phyloP scores from a whole-genome alignment of 768 basidiomycete species.

The Paxillus involutus region DNA sequence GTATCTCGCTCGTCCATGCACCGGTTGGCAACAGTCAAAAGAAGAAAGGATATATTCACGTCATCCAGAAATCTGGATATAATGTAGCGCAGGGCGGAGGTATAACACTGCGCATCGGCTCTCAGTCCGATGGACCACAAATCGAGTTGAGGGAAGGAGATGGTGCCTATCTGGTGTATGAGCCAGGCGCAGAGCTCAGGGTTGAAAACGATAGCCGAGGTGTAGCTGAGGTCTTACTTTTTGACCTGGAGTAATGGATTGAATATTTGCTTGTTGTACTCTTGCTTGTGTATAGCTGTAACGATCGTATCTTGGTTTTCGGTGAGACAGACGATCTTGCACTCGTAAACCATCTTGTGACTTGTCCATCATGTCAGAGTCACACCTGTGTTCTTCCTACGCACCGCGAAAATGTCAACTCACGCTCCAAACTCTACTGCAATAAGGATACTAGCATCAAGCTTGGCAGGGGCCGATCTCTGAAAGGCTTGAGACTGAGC shows the following conservation, averaged over 20 bases:
- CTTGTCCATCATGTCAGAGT: too few species aligned
- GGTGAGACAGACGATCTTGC: not conserved
- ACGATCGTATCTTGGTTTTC: too few species aligned
- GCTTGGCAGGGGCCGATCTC: too few species aligned
- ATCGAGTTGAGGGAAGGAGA: constrained; percentile 81
- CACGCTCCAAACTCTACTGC: too few species aligned
- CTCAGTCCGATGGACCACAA: constrained; percentile 37
- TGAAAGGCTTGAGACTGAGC: too few species aligned
- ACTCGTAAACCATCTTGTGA: not conserved
- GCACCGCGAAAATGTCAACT: too few species aligned
- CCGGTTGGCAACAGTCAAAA: constrained; percentile 38
- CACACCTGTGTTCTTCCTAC: too few species aligned
- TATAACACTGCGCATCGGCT: constrained; percentile 53
- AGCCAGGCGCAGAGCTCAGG: constrained; percentile 30
- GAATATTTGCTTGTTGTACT: not conserved
- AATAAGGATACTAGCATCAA: too few species aligned
- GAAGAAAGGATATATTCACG: constrained; percentile 80
- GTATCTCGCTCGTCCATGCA: constrained; percentile 50
- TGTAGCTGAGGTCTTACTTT: constrained; percentile 74
- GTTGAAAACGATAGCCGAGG: constrained; percentile 66
- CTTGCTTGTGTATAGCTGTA: not conserved
- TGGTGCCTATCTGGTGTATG: constrained; percentile 70
- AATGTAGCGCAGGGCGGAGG: constrained; percentile 58
- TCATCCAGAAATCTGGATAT: constrained; percentile 84
- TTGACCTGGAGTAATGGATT: constrained; percentile 60